These are phyloP conservation scores for Sorghum bicolor DNA, from an alignment of 176 grass and related monocot genomes.

Conservation along the genomic window DNA sequence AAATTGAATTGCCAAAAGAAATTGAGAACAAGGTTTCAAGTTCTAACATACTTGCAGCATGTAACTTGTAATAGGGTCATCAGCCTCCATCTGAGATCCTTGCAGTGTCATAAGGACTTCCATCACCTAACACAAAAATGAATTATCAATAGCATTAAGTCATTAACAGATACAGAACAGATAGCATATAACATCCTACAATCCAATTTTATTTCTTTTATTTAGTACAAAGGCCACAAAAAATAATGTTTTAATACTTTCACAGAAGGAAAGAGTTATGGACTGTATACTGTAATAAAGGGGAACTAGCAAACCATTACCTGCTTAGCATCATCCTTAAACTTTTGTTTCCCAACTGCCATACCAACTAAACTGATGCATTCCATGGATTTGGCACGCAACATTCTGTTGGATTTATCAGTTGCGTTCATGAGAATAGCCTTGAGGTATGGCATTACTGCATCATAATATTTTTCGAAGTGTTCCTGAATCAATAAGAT, in stretches of 20 bases:
- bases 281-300: neutral
- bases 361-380: constrained; percentile 99
- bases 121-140: constrained; percentile 70
- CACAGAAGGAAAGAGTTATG: neutral
- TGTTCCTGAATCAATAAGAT: constrained; percentile 64
- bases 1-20: neutral
- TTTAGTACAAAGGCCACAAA: neutral
- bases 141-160: neutral
- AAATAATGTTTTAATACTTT: constrained; percentile 11
- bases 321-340: constrained; percentile 97
- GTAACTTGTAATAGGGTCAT: constrained; percentile 96
- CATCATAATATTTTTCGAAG: constrained; percentile 98
- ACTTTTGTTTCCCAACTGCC: constrained; percentile 97
- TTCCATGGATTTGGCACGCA: constrained; percentile 98
- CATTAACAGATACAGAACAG: constrained; percentile 9
- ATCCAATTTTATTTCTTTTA: neutral
- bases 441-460: constrained; percentile 95
- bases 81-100: constrained; percentile 95
- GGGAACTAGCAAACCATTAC: constrained; percentile 36
- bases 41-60: constrained; percentile 69
- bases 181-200: constrained; percentile 19
- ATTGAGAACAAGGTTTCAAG: neutral
- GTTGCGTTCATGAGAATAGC: constrained; percentile 96
- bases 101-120: constrained; percentile 93
- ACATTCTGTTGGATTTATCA: constrained; percentile 95